These are phyloP conservation scores for Stellera chamaejasme DNA, from an alignment of 345 rosid species.

Conservation along the genomic window DNA sequence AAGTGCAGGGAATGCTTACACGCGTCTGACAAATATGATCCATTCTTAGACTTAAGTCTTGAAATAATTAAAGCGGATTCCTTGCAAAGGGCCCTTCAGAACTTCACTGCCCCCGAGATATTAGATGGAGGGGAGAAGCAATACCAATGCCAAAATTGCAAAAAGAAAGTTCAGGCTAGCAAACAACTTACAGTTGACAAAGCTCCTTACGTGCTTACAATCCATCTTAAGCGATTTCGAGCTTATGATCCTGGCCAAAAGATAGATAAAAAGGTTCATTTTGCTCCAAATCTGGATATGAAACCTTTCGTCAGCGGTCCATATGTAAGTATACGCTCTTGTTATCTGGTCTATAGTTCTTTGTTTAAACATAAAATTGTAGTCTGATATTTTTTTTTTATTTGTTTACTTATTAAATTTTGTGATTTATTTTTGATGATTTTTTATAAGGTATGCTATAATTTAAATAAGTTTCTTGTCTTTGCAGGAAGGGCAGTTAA, in stretches of 20 bases:
- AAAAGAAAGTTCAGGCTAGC: slow-evolving; percentile 75
- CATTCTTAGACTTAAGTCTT: slow-evolving; percentile 86
- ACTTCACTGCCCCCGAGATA: slow-evolving; percentile 68
- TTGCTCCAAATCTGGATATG: slow-evolving; percentile 59
- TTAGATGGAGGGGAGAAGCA: slow-evolving; percentile 89
- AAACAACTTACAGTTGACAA: slow-evolving; percentile 85
- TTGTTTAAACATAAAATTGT: not conserved
- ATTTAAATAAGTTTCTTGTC: not conserved
- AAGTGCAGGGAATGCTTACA: slow-evolving; percentile 70
- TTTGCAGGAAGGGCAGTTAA: slow-evolving; percentile 79
- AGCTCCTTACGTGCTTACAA: slow-evolving; percentile 73
- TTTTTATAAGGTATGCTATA: too few relatives aligned
- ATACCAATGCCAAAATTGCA: slow-evolving; percentile 83
- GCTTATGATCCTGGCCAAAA: slow-evolving; percentile 67
- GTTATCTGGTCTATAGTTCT: not conserved
- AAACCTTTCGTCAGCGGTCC: slow-evolving; percentile 75
- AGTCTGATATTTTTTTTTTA: not conserved
- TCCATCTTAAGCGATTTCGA: slow-evolving; percentile 89
- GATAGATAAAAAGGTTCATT: slow-evolving; percentile 64
- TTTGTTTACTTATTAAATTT: not conserved
- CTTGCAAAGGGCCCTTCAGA: slow-evolving; percentile 56
- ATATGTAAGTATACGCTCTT: slow-evolving; percentile 45
- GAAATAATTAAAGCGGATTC: slow-evolving; percentile 81
- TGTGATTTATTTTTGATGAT: not conserved
- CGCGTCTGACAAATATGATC: slow-evolving; percentile 82